Evolutionary conservation across 352 stramenopile species (phyloP), one percentile per base, ranked within the genome.

Genomic region (Pythium utonaiense): DNA sequence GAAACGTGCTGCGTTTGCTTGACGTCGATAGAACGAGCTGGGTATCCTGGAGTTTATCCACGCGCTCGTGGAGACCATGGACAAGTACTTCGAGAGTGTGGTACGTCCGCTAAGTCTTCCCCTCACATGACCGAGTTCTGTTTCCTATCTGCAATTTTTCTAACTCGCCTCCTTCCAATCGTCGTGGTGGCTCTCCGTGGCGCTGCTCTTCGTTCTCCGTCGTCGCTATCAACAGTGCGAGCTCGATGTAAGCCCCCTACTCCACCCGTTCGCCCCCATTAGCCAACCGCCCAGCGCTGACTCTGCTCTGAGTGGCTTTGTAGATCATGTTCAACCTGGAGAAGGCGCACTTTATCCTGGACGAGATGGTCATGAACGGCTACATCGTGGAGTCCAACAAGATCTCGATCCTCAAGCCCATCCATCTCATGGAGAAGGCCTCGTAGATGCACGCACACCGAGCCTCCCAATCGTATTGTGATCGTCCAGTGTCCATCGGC

Each of bases 21-120:
- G 24, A 31, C 13, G 6, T 14, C 19, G 1, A 27, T 54, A 99
- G 87, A 99, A 99, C 69, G 98, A 99, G 78, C 84, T 99, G 33
- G 98, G 96, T 33, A 95, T 99, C 36, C 75, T 99, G 50, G 98
- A 99, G 85, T 99, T 99, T 69, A 99, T 99, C 73, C 98, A 99
- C 77, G 96, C 91, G 45, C 88, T 99, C 21, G 97, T 99, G 34
- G 98, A 99, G 75, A 99, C 97, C 6, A 97, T 99, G 86, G 97
- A 99, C 83, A 98, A 98, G 77, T 98, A 98, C 78, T 98, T 98
- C 77, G 96, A 98, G 70, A 98, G 93, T 70, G 98, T 99, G 77
- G 83, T 93, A 86, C 66, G 80, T 86, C n/a, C n/a, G n/a, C n/a
- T n/a, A n/a, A n/a, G n/a, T n/a, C n/a, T n/a, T n/a, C n/a, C n/a